A percentile compares a stretch with the other conserved stretches of the same genome.
These are phyloP conservation scores for Nigrospora sphaerica DNA, from an alignment of 2,329 filamentous ascomycete species.

Conservation along the genomic window DNA sequence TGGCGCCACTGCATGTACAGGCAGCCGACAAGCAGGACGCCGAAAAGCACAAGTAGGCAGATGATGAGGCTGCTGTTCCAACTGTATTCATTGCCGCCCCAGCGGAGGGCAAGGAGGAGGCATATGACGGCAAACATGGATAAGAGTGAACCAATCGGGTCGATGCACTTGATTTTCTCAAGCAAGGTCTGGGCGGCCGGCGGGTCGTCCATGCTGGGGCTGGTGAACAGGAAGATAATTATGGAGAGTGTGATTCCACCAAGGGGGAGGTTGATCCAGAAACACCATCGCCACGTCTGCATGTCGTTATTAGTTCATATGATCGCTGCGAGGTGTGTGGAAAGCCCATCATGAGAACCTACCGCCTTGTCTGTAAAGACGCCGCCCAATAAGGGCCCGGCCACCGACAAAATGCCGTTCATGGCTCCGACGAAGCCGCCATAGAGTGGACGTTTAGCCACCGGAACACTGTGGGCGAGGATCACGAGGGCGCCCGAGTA, in stretches of 20 bases:
- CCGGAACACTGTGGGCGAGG: slow-evolving; percentile 11
- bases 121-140: slow-evolving; percentile 29
- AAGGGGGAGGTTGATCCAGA: slow-evolving; percentile 23
- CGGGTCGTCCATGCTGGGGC: slow-evolving; percentile 2
- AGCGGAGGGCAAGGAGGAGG: slow-evolving; percentile 38
- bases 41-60: slow-evolving; percentile 22
- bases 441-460: slow-evolving; percentile 10
- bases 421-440: slow-evolving; percentile 16
- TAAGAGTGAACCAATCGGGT: slow-evolving; percentile 17
- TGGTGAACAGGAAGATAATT: slow-evolving; percentile 13
- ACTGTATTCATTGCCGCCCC: slow-evolving; percentile 28
- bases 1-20: slow-evolving; percentile 25
- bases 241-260: slow-evolving; percentile 15
- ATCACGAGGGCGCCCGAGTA: slow-evolving; percentile 9
- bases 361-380: slow-evolving; percentile 23
- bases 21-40: slow-evolving; percentile 21
- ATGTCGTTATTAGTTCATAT: not conserved
- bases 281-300: slow-evolving; percentile 23
- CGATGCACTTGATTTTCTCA: slow-evolving; percentile 14
- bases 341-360: slow-evolving; percentile 15
- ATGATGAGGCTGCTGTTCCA: slow-evolving; percentile 27
- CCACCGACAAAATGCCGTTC: slow-evolving; percentile 31
- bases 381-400: slow-evolving; percentile 20
- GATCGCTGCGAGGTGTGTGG: not conserved
- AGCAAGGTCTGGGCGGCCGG: not conserved